These are phyloP conservation scores for Nyctanthes arbortristis DNA, from an alignment of 257 asterid species.

Conservation along the genomic window DNA sequence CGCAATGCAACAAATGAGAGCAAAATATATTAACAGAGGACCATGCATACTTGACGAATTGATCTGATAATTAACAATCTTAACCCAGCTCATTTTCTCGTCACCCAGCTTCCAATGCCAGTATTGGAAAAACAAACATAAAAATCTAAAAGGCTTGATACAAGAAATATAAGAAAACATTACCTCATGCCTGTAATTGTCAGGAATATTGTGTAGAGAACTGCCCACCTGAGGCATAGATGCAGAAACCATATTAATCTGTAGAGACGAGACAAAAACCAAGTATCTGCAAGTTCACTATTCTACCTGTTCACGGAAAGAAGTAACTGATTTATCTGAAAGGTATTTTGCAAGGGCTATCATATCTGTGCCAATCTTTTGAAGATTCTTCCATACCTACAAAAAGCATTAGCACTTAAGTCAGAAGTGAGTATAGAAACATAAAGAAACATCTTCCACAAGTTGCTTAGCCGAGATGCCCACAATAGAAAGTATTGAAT, in stretches of 20 bases:
- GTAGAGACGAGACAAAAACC: conserved; percentile 5
- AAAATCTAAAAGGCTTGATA: not conserved
- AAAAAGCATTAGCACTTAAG: conserved; percentile 24
- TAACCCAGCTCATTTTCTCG: not conserved
- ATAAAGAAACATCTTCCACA: not conserved
- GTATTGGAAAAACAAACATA: not conserved
- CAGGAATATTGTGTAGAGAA: conserved; percentile 36
- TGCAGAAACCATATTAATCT: conserved; percentile 3
- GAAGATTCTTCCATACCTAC: conserved; percentile 72
- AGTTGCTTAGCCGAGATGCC: not conserved
- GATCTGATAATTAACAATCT: not conserved
- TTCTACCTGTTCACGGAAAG: conserved; percentile 67
- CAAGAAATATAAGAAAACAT: not conserved
- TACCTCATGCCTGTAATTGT: conserved; percentile 42
- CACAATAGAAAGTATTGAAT: not conserved
- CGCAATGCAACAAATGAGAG: conserved; percentile 9
- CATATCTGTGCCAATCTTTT: conserved; percentile 60
- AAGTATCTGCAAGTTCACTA: conserved; percentile 24
- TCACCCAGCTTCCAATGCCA: conserved; percentile 3
- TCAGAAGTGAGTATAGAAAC: not conserved
- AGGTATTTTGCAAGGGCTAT: conserved; percentile 61
- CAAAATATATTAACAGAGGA: not conserved
- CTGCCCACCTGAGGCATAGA: conserved; percentile 37
- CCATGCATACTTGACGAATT: not conserved
- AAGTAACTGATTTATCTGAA: conserved; percentile 52